A percentile compares a stretch with the other conserved stretches of the same genome.
phyloP scores from a whole-genome alignment of 208 protist species.

The Crithidia fasciculata region DNA sequence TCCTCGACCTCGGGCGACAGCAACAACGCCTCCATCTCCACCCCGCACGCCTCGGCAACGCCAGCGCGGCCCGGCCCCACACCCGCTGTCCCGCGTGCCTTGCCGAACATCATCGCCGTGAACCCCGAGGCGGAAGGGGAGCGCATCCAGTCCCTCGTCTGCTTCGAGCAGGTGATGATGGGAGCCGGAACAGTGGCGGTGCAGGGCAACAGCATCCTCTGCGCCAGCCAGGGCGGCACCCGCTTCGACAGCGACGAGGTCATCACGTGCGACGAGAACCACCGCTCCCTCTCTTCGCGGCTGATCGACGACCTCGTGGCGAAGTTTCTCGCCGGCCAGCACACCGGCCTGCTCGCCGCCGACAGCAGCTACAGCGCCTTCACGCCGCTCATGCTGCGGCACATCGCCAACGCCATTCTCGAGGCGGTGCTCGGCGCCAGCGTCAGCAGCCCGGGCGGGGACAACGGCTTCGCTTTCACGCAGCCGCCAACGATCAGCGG shows the following conservation, averaged over 20 bases:
- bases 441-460: conserved; percentile 2
- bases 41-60: neutral
- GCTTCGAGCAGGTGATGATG: conserved; percentile 63
- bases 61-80: neutral
- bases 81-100: conserved; percentile 3
- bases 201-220: conserved; percentile 66
- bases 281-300: conserved; percentile 48
- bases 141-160: conserved; percentile 63
- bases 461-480: conserved; percentile 18
- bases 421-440: conserved; percentile 32
- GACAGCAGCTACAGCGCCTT: conserved; percentile 79
- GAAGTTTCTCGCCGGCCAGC: conserved; percentile 63
- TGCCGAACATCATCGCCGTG: conserved; percentile 27
- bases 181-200: conserved; percentile 65
- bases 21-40: neutral
- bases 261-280: conserved; percentile 49
- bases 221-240: conserved; percentile 48
- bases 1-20: neutral
- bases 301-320: conserved; percentile 61
- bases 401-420: conserved; percentile 64
- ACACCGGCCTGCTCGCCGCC: conserved; percentile 65
- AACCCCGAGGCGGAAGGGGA: conserved; percentile 16
- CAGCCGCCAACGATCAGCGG: conserved; percentile 34
- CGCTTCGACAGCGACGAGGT: conserved; percentile 80
- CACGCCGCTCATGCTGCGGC: conserved; percentile 71